Base-by-base conservation (phyloP, 2,329 filamentous ascomycete genomes). In the Dactylellina drechsleri region DNA sequence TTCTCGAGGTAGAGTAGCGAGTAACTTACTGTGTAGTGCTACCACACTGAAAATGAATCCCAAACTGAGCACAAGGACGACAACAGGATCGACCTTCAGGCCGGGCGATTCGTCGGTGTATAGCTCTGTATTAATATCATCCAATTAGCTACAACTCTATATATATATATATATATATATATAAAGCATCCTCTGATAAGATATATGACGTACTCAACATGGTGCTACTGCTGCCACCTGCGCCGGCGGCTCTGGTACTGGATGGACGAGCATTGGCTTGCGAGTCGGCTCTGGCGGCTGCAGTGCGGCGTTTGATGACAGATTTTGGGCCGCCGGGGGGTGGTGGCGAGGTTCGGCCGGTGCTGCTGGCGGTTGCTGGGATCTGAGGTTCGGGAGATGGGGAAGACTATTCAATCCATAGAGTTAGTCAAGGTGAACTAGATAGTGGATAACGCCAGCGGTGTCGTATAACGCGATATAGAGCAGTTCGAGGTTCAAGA, bases 31-130 rank as follows among this genome's bases (percentile, higher is more conserved):
- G 85, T 99, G 95, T 82, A 99, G 87, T 79, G 93, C 93, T 81
- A 99, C 95, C 81, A 99, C 95, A 81, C 91, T 95, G 86, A 99
- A 97, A 84, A 99, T 99, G 84, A 99, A 99, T 77, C 96, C 95
- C 80, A 99, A 88, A 81, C 92, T 96, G 80, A 99, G 87, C 79
- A 97, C 95, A 81, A 99, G 87, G 78, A 99, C 94, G 78, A 99
- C 93, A 74, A 99, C 95, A 20, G 95, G 95, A 83, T 99, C 95
- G 78, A 99, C 95, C 86, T 97, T 97, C 80, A 99, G 86, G 77
- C 95, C 95, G 72, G 95, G 95, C 78, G 92, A 96, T 86, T 99
- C 95, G 82, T 99, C 95, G 71, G 95, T 99, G 89, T 99, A 99
- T 52, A 99, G 90, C 84, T 89, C 91, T 93, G 76, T 50, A 28